Base-by-base conservation (phyloP, 2,329 filamentous ascomycete species). In the Ophiostoma quercus region DNA sequence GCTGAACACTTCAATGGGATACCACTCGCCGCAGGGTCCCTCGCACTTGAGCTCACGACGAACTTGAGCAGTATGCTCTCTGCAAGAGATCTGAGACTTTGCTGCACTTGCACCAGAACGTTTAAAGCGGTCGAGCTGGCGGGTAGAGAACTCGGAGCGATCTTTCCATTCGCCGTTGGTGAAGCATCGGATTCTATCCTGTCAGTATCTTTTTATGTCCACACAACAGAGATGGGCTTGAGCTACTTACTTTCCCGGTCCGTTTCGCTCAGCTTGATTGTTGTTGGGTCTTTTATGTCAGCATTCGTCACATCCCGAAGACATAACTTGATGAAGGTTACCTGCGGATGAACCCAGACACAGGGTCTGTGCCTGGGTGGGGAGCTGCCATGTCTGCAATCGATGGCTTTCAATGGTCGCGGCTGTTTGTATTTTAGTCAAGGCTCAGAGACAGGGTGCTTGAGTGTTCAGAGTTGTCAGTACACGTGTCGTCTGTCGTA, bases 1-100 rank as follows among this genome's bases (percentile, higher is more conserved):
- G 73, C 78, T 80, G 73, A 80, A 81, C 4, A 72, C 69, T 0
- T 76, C 72, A 2, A 74, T 69, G 7, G 72, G 67, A 63, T 76
- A 76, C 69, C 70, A 72, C 5, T 71, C 70, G 47, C 71, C 72
- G 67, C 80, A 81, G 14, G 78, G 78, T 0, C 79, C 79, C 8
- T 76, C 51, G 70, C 76, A 77, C 63, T 72, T 47, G 4, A 75
- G 19, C 41, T 75, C 75, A 0, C 68, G 72, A 6, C 68, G 60
- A 0, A 51, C 67, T 32, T 75, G 71, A 8, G 70, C 69, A 0
- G 72, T 73, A 63, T 80, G 78, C 0, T 69, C 66, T 6, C 74
- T 71, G 73, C 79, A 80, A 3, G 75, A 72, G 29, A 79, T 73
- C 12, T 65, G 62, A 1, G 62, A 65, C 19, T 65, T 65, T 22